Conservation (phyloP, 1,284 basidiomycete genomes). For the Vanrija humicola region DNA sequence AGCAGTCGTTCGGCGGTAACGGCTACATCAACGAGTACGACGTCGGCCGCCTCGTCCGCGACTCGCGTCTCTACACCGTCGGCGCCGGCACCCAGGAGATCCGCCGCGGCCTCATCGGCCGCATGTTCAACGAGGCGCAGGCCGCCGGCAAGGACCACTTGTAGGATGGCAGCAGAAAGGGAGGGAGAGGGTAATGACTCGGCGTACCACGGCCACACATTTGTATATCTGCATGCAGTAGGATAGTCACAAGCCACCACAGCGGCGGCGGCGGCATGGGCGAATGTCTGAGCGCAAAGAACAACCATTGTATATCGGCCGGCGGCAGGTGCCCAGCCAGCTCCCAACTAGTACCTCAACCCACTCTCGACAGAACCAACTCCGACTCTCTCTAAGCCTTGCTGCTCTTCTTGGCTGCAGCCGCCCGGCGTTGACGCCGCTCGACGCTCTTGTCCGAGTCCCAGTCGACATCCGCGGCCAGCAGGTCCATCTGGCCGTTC, state of each 20-base stretch:
- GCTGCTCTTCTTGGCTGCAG: conserved; percentile 4
- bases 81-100: conserved; percentile 91
- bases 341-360: too few species aligned
- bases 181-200: background rate
- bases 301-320: too few species aligned
- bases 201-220: too few species aligned
- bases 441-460: conserved; percentile 31
- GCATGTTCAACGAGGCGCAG: conserved; percentile 71
- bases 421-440: conserved; percentile 13
- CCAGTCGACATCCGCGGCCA: conserved; percentile 50
- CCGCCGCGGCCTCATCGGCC: conserved; percentile 79
- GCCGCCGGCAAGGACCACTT: conserved; percentile 19
- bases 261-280: too few species aligned
- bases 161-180: background rate
- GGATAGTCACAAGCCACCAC: too few species aligned
- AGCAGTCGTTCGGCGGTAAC: conserved; percentile 88
- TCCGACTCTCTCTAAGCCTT: too few species aligned
- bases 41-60: conserved; percentile 75
- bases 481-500: conserved; percentile 49
- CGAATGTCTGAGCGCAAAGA: too few species aligned
- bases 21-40: conserved; percentile 93
- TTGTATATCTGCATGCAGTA: too few species aligned
- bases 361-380: too few species aligned
- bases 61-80: conserved; percentile 80
- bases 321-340: too few species aligned